phyloP scores from a whole-genome alignment of 2,329 filamentous ascomycete genomes.

The Fusarium sp. region DNA sequence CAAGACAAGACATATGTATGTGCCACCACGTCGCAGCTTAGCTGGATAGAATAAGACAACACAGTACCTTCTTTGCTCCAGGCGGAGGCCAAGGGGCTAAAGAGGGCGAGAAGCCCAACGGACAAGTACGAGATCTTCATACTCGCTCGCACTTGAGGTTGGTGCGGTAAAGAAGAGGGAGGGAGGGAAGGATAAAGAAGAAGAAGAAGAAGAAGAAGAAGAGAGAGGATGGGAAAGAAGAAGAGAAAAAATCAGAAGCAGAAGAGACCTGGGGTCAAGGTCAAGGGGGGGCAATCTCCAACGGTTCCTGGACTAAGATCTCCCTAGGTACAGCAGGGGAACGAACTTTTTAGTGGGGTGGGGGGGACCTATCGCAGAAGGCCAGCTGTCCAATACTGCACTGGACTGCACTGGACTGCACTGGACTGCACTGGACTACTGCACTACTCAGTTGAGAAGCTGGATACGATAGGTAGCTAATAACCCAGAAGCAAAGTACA shows the following conservation, averaged over 20 bases:
- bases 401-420: no score
- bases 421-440: no score
- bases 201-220: slow-evolving; percentile 1
- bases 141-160: slow-evolving; percentile 57
- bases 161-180: slow-evolving; percentile 4
- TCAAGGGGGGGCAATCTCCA: slow-evolving; percentile 17
- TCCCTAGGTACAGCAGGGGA: slow-evolving; percentile 11
- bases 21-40: no score
- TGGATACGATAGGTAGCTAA: no score
- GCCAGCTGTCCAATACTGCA: slow-evolving; percentile 37
- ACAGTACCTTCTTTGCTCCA: slow-evolving; percentile 93
- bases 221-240: neutral
- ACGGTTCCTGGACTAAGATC: slow-evolving; percentile 30
- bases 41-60: no score
- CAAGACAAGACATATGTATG: neutral
- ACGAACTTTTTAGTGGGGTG: slow-evolving; percentile 23
- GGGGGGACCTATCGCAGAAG: slow-evolving; percentile 28
- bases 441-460: neutral
- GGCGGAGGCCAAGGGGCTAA: slow-evolving; percentile 73
- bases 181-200: neutral
- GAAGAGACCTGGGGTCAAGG: neutral
- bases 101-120: slow-evolving; percentile 73
- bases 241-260: slow-evolving; percentile 1
- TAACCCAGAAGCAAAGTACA: no score
- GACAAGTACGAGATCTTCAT: slow-evolving; percentile 78